Percentiles rank a stretch among this genome's conserved stretches.
Evolutionary conservation across 257 asterid species (phyloP).

Genomic region (Ophiorrhiza pumila): DNA sequence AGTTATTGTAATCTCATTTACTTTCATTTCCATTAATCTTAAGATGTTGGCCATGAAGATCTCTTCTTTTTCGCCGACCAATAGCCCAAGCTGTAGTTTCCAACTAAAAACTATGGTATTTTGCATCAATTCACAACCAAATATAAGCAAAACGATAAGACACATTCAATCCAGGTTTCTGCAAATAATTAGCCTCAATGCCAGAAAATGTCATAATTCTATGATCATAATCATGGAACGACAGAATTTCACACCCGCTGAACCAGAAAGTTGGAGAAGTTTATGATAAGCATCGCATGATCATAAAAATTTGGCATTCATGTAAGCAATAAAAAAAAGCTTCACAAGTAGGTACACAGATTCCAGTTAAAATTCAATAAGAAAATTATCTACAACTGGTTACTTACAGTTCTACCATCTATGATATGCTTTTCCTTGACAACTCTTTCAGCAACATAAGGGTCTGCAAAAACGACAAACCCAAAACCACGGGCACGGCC

Average conservation of each 20-base stretch:
- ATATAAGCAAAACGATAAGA: not conserved
- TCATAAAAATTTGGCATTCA: too few species aligned
- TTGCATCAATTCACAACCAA: not conserved
- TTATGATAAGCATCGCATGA: not conserved
- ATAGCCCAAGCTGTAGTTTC: not conserved
- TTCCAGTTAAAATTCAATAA: slow-evolving; percentile 9
- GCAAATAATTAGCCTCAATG: not conserved
- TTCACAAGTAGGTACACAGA: not conserved
- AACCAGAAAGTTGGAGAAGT: not conserved
- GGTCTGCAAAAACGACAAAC: slow-evolving; percentile 72
- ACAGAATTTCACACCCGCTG: not conserved
- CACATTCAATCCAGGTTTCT: not conserved
- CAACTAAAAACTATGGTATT: not conserved
- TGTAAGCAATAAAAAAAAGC: not conserved
- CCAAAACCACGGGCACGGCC: slow-evolving; percentile 99
- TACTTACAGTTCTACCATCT: slow-evolving; percentile 89
- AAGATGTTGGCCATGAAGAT: not conserved
- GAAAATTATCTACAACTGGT: slow-evolving; percentile 9
- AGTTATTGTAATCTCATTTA: not conserved
- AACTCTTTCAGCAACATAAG: slow-evolving; percentile 83
- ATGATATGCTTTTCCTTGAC: slow-evolving; percentile 75
- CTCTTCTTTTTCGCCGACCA: not conserved
- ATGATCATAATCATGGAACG: not conserved
- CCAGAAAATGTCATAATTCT: not conserved
- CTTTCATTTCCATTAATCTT: not conserved